These are phyloP conservation scores for Hemerocallis citrina DNA, from an alignment of 106 monocot species.

Conservation along the genomic window DNA sequence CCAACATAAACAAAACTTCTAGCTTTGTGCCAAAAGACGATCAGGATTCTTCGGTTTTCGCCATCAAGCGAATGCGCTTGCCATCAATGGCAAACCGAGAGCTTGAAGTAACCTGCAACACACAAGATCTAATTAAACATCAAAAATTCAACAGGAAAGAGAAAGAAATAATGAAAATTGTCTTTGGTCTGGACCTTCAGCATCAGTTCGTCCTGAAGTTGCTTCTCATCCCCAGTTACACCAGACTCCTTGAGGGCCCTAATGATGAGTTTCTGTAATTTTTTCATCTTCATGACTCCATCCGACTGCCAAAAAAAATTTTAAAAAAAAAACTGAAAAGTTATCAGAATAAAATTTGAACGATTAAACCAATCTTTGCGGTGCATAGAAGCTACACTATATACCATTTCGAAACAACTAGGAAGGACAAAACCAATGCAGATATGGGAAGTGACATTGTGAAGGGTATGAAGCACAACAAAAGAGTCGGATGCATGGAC, in stretches of 20 bases:
- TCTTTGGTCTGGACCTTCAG: conserved; percentile 23
- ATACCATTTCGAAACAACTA: too few relatives aligned
- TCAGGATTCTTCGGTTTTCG: conserved; percentile 20
- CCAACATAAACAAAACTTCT: not conserved
- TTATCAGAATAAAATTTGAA: too few relatives aligned
- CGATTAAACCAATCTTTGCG: too few relatives aligned
- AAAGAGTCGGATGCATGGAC: too few relatives aligned
- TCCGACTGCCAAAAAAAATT: conserved; percentile 33
- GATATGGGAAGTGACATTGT: too few relatives aligned
- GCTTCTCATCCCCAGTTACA: conserved; percentile 29
- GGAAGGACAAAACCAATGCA: too few relatives aligned
- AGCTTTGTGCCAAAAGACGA: not conserved
- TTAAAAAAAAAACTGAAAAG: too few relatives aligned
- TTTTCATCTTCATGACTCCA: conserved; percentile 50
- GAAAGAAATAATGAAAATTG: not conserved
- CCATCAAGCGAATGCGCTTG: conserved; percentile 30
- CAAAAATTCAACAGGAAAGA: not conserved
- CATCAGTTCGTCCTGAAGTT: conserved; percentile 32
- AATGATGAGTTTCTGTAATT: conserved; percentile 44
- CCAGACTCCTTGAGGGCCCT: conserved; percentile 37
- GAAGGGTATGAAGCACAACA: too few relatives aligned
- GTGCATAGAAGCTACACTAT: too few relatives aligned
- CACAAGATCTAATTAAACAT: not conserved
- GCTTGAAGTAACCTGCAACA: conserved; percentile 46
- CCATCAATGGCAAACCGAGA: conserved; percentile 39